Conservation (phyloP, 306 rosid genomes). For the Glycyrrhiza uralensis region DNA sequence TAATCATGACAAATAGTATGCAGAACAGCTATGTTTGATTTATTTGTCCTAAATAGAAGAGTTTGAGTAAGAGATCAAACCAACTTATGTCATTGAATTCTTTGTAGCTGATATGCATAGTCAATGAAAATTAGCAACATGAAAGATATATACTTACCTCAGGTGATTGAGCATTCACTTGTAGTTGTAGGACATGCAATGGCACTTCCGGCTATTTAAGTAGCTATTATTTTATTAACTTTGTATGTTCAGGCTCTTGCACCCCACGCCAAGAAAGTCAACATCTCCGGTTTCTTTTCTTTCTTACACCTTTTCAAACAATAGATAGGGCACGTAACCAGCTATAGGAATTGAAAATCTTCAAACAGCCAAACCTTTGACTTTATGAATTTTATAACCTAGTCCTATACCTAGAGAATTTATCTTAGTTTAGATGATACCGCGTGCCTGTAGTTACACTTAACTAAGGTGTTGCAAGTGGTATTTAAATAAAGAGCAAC, state of each 20-base stretch:
- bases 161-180: background rate
- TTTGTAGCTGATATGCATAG: no score
- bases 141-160: background rate
- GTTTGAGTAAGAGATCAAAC: background rate
- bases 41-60: background rate
- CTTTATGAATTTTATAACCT: background rate
- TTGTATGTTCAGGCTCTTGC: slow-evolving; percentile 8
- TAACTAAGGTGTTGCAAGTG: background rate
- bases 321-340: background rate
- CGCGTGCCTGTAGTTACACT: background rate
- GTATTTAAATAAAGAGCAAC: background rate
- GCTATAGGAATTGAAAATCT: background rate
- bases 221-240: background rate
- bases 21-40: background rate
- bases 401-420: background rate
- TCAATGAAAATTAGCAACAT: no score
- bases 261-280: slow-evolving; percentile 32
- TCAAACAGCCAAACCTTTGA: background rate
- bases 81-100: no score
- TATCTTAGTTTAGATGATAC: background rate
- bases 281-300: background rate
- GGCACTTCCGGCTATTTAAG: background rate
- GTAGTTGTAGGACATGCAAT: background rate
- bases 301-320: background rate
- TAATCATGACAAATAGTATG: background rate